These are phyloP conservation scores for Mycosarcoma maydis DNA, from an alignment of 1,284 basidiomycete species.

Conservation along the genomic window DNA sequence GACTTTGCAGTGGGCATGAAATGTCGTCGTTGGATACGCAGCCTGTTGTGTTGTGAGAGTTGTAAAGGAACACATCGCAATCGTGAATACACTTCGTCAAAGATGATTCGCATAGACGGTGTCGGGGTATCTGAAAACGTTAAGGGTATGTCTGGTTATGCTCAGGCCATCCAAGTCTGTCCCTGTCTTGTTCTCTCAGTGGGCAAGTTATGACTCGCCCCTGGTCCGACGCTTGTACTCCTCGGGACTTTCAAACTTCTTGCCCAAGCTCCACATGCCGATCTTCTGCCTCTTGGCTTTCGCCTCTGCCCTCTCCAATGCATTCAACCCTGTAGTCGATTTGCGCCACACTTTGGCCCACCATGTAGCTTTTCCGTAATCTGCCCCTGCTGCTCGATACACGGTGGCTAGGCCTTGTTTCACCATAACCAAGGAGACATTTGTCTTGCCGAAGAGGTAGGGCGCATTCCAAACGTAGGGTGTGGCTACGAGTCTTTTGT, in stretches of 20 bases:
- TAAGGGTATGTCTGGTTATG: no score
- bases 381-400: slow-evolving; percentile 59
- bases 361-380: slow-evolving; percentile 58
- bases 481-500: slow-evolving; percentile 62
- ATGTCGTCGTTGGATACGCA: no score
- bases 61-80: no score
- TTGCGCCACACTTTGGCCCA: slow-evolving; percentile 51
- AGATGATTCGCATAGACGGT: no score
- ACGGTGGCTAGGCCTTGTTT: slow-evolving; percentile 62
- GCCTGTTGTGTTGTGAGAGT: not conserved
- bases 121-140: not conserved
- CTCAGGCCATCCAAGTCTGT: no score
- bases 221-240: slow-evolving; percentile 55
- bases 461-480: slow-evolving; percentile 62
- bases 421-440: slow-evolving; percentile 60
- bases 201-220: slow-evolving; percentile 12
- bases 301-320: slow-evolving; percentile 50
- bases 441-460: slow-evolving; percentile 63
- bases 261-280: slow-evolving; percentile 58
- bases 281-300: slow-evolving; percentile 42
- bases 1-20: slow-evolving; percentile 41
- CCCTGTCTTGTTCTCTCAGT: no score
- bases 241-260: slow-evolving; percentile 55
- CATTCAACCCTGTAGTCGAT: slow-evolving; percentile 37
- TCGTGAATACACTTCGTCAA: not conserved